Conservation (phyloP, 2,329 filamentous ascomycete genomes). For the Kalmusia sp. region DNA sequence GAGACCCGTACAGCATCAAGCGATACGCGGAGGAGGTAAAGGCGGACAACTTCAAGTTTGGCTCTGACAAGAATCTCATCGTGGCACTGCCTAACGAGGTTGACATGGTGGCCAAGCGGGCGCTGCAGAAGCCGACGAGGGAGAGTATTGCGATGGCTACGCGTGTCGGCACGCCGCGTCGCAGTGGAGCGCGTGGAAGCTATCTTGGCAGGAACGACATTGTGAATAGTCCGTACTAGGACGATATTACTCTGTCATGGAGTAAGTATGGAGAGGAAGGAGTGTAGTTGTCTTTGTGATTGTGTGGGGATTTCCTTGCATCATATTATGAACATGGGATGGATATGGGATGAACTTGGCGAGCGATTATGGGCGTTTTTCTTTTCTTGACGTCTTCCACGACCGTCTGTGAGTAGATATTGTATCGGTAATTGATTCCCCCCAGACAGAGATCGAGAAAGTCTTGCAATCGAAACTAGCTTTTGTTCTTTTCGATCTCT, state of each 20-base stretch:
- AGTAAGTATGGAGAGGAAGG: not conserved
- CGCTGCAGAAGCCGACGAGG: slow-evolving; percentile 84
- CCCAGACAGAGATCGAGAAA: not conserved
- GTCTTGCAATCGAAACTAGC: not conserved
- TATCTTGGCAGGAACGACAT: slow-evolving; percentile 83
- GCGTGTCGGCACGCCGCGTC: slow-evolving; percentile 54
- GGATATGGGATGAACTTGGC: no score
- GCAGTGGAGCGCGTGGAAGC: slow-evolving; percentile 63
- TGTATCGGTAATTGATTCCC: slow-evolving; percentile 6
- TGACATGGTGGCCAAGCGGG: slow-evolving; percentile 91
- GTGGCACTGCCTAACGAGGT: slow-evolving; percentile 97
- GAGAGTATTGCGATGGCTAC: slow-evolving; percentile 81
- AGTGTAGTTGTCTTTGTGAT: not conserved
- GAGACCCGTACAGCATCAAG: slow-evolving; percentile 95
- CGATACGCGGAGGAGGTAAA: slow-evolving; percentile 94
- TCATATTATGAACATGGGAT: no score
- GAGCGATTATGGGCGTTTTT: not conserved
- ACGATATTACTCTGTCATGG: no score
- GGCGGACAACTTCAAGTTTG: slow-evolving; percentile 98
- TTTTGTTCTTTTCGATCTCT: no score
- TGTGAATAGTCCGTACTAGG: slow-evolving; percentile 73
- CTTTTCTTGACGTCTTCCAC: not conserved
- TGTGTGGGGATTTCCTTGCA: not conserved
- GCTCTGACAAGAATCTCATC: slow-evolving; percentile 96
- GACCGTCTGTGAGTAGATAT: not conserved